These are phyloP conservation scores for Termitomyces sp. DNA, from an alignment of 768 basidiomycete genomes.

Conservation along the genomic window DNA sequence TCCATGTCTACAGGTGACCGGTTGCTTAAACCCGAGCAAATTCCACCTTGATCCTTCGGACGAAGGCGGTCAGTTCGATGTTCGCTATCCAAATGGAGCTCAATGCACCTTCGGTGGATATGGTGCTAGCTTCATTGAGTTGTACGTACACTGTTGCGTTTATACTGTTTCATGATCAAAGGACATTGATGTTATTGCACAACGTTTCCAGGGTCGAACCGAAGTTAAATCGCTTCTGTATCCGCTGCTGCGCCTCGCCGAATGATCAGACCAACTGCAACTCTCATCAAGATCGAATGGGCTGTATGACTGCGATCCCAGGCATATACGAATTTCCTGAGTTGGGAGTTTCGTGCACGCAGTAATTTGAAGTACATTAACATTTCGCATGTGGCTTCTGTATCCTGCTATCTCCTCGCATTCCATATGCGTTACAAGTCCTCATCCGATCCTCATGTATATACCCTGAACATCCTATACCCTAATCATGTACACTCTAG, in stretches of 20 bases:
- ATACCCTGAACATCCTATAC: slow-evolving; percentile 8
- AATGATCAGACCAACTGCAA: slow-evolving; percentile 46
- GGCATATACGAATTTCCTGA: slow-evolving; percentile 40
- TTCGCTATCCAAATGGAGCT: slow-evolving; percentile 47
- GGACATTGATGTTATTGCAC: neutral
- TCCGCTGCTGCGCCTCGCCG: slow-evolving; percentile 37
- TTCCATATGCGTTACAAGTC: neutral
- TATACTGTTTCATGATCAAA: neutral
- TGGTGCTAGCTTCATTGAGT: slow-evolving; percentile 46
- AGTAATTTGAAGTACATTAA: neutral
- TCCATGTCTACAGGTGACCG: slow-evolving; percentile 13
- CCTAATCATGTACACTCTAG: slow-evolving; percentile 6
- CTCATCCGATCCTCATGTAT: neutral
- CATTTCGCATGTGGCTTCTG: neutral
- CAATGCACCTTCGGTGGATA: slow-evolving; percentile 47
- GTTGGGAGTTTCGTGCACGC: slow-evolving; percentile 9
- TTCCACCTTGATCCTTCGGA: slow-evolving; percentile 21
- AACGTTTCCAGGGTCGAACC: slow-evolving; percentile 37
- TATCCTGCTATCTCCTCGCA: neutral
- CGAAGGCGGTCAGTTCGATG: slow-evolving; percentile 45
- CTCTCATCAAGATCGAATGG: slow-evolving; percentile 41
- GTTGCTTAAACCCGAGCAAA: slow-evolving; percentile 15
- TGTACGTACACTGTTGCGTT: slow-evolving; percentile 20
- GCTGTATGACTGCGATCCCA: slow-evolving; percentile 37
- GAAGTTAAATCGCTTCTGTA: slow-evolving; percentile 37